Base-by-base conservation (phyloP, 2,329 filamentous ascomycete genomes). In the Dothideomycetes sp. region DNA sequence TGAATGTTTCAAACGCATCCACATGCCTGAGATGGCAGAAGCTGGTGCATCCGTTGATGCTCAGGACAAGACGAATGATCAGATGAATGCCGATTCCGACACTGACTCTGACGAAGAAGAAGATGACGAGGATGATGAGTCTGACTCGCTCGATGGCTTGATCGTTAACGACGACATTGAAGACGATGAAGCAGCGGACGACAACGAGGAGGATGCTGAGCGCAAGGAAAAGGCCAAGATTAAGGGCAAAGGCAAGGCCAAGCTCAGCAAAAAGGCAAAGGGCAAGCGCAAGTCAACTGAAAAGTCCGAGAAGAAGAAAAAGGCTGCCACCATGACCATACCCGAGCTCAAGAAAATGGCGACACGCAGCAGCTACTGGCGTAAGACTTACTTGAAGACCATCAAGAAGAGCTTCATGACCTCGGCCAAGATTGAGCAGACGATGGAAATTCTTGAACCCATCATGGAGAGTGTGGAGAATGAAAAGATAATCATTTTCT, bases 401-500 rank as follows among this genome's bases (percentile, higher is more conserved):
- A 67, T 91, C 5, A 70, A 71, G 17, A 76, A 80, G 55, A 64
- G 76, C 19, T 94, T 78, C 74, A 63, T 81, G 43, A 71, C 82
- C 2, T 91, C 83, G 15, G 77, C 83, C 19, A 91, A 89, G 60
- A 78, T 85, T 20, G 73, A 76, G 16, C 79, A 80, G 55, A 76
- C 77, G 5, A 62, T 84, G 42, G 75, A 83, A 41, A 69, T 76
- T 43, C 60, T 67, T 40, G 41, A 51, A n/a, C 27, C 20, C 4
- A 47, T 44, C 17, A 41, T 42, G 13, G 53, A 53, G n/a, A 60
- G 63, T 8, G 64, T 67, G 22, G 54, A 73, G 3, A 71, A 70
- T 1, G 80, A 86, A 57, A 89, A 89, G 60, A 84, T 81, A 0
- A 80, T 91, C 40, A 73, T 91, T 47, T 91, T 91, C 64, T 84